phyloP scores from a whole-genome alignment of 768 basidiomycete genomes.

The Auricularia cornea region DNA sequence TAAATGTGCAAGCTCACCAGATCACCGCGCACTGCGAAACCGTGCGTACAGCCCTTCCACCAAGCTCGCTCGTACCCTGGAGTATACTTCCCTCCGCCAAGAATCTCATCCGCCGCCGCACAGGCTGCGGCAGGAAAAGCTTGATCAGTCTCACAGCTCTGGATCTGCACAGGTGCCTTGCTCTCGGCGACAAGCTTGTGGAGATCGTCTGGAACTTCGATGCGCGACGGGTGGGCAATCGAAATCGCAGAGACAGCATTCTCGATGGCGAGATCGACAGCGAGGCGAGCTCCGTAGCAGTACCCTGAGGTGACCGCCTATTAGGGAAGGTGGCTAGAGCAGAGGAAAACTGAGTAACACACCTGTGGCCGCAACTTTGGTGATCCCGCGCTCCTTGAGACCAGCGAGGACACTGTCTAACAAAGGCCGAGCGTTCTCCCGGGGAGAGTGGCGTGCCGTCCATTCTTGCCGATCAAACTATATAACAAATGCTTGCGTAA shows the following conservation, averaged over 20 bases:
- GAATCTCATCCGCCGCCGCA: conserved; percentile 1
- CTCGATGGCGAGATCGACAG: conserved; percentile 12
- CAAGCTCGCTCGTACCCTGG: conserved; percentile 8
- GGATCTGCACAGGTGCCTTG: conserved; percentile 8
- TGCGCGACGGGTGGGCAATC: conserved; percentile 8
- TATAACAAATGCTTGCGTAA: too few species aligned
- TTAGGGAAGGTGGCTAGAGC: too few species aligned
- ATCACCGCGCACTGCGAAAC: conserved; percentile 7
- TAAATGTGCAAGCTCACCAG: conserved; percentile 1
- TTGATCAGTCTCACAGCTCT: conserved; percentile 11
- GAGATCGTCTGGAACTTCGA: conserved; percentile 5
- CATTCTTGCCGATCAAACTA: conserved; percentile 14
- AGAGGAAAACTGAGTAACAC: too few species aligned
- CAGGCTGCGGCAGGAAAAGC: conserved; percentile 6
- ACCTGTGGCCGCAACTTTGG: conserved; percentile 12
- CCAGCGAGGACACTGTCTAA: conserved; percentile 15
- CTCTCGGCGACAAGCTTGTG: conserved; percentile 4
- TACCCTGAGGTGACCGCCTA: too few species aligned
- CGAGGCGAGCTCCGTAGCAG: conserved; percentile 19
- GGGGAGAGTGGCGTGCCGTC: conserved; percentile 10
- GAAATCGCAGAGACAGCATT: conserved; percentile 3
- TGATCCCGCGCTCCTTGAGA: conserved; percentile 19
- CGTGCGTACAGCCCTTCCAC: neutral
- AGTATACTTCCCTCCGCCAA: conserved; percentile 8
- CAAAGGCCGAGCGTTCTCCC: conserved; percentile 6